Percentiles rank a stretch among this genome's conserved stretches.
Conservation (phyloP, 257 asterid genomes). For the Paulownia fortunei region DNA sequence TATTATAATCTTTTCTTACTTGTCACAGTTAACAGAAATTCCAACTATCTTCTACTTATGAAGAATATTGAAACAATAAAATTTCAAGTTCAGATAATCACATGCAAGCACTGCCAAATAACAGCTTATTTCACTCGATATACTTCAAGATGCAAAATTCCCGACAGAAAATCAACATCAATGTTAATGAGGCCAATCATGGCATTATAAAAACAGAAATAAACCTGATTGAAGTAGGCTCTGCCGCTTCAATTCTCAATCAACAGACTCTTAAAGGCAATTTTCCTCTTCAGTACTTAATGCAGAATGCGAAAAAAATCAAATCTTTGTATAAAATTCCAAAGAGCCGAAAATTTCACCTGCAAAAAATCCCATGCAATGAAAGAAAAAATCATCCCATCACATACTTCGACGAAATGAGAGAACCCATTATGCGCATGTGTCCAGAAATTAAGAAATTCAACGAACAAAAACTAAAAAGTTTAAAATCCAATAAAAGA, state of each 20-base stretch:
- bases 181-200: background rate
- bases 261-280: conserved; percentile 12
- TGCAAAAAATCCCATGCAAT: conserved; percentile 11
- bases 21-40: background rate
- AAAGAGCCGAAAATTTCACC: background rate
- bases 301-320: conserved; percentile 14
- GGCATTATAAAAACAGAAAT: background rate
- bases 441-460: background rate
- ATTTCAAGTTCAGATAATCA: background rate
- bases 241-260: conserved; percentile 22
- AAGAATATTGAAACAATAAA: background rate
- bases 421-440: background rate
- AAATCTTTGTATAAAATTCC: conserved; percentile 22
- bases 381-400: background rate
- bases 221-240: conserved; percentile 32
- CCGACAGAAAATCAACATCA: background rate
- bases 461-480: too few relatives aligned
- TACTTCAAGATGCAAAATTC: background rate
- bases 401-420: conserved; percentile 7
- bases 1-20: background rate
- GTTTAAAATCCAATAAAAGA: background rate
- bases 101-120: background rate
- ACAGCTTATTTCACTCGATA: background rate
- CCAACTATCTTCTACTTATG: background rate
- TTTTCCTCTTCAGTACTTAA: conserved; percentile 25